Evolutionary conservation across 371 early-diverging fungal genomes (phyloP), one percentile per base, ranked within the genome.

Genomic region (Syncephalastrum contaminatum): DNA sequence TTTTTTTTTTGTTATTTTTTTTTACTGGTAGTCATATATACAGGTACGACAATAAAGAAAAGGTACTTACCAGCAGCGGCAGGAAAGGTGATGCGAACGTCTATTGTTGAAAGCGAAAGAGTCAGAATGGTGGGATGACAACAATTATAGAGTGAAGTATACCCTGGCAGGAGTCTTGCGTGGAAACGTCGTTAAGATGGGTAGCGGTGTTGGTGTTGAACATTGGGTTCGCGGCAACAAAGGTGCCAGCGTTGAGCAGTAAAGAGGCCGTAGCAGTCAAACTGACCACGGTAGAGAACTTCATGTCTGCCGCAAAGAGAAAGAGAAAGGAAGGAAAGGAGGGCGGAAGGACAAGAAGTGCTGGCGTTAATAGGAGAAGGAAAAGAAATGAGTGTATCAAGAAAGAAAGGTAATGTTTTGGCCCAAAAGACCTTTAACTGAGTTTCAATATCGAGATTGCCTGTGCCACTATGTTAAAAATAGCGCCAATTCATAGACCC

Each of bases 141-240:
- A 20, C 13, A 48, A 43, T 12, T 2, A 6, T 39, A 12, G 7
- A 12, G 10, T 18, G 43, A n/a, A 39, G 44, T 7, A n/a, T 53
- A 61, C 59, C 55, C 48, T 56, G 45, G 39, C 58, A 62, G 14
- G 13, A 15, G 45, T 40, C 25, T 21, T 24, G 18, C 8, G 54
- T 15, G 10, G 22, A 45, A 15, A 47, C 72, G 43, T 66, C 66
- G 45, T 69, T 71, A 42, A 8, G 16, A 40, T 70, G 71, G 21
- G 49, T 25, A 43, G 54, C 16, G 30, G 51, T 36, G 48, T 62
- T 63, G 46, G 52, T 40, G 25, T 54, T 62, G 48, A 72, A 75
- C 20, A 70, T 66, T n/a, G 76, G 76, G 40, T 63, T 70, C 45
- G 76, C 76, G 19, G 58, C 44, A 39, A 72, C 76, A 57, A 75